phyloP scores from a whole-genome alignment of 371 early-diverging fungal species.

The Sporodiniella umbellata region DNA sequence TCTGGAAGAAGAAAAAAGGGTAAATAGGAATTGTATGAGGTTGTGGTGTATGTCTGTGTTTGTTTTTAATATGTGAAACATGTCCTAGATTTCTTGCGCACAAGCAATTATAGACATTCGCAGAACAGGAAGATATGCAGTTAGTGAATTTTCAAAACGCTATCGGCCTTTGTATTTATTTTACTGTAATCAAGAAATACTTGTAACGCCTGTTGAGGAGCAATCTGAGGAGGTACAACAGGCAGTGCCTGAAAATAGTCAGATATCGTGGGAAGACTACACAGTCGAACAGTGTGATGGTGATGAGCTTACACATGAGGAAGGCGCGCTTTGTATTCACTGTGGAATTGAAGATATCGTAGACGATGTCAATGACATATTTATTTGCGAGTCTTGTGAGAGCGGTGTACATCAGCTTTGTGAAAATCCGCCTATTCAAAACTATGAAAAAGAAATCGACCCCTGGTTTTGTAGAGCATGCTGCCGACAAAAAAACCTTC shows the following conservation, averaged over 20 bases:
- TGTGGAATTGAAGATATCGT: constrained; percentile 34
- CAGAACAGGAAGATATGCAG: background rate
- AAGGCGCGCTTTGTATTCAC: constrained; percentile 28
- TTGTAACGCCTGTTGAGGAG: background rate
- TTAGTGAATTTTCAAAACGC: constrained; percentile 12
- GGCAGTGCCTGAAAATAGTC: constrained; percentile 1
- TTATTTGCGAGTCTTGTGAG: constrained; percentile 43
- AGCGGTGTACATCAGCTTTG: constrained; percentile 44
- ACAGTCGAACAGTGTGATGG: constrained; percentile 27
- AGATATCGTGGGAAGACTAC: constrained; percentile 37
- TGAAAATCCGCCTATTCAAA: constrained; percentile 34
- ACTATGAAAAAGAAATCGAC: constrained; percentile 34
- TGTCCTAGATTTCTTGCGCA: constrained; percentile 14
- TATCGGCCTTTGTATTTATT: constrained; percentile 42
- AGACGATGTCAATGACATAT: constrained; percentile 39
- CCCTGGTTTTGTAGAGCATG: constrained; percentile 52
- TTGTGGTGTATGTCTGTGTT: background rate
- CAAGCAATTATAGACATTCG: constrained; percentile 25
- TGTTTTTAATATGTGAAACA: background rate
- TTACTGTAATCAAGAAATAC: constrained; percentile 26
- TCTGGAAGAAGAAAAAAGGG: constrained; percentile 12
- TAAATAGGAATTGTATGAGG: background rate
- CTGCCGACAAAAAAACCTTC: constrained; percentile 18
- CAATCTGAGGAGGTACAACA: background rate
- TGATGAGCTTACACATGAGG: constrained; percentile 13